Evolutionary conservation across 441 rosid genomes (phyloP), one percentile per base, ranked within the genome.

Genomic region (Brassica balearica): DNA sequence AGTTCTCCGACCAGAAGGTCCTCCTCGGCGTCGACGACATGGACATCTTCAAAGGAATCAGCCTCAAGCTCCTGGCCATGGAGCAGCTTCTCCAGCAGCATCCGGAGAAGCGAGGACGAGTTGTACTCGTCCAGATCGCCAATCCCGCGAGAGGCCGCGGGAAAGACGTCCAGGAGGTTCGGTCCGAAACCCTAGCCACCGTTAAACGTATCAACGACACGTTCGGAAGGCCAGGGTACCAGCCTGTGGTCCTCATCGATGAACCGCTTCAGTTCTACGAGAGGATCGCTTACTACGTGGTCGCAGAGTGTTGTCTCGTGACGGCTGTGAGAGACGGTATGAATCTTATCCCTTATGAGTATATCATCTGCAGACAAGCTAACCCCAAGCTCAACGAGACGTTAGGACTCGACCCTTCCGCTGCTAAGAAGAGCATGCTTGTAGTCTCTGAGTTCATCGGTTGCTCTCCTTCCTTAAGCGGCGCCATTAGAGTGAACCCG

Each of bases 141-240:
- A 94, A 94, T 78, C 98, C 98, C 0, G 98, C 96, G 11, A 87
- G 98, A 84, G 94, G 96, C 14, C 86, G 96, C 46, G 98, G 98
- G 43, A 90, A 80, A 82, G 96, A 90, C 12, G 96, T 94, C 38
- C 87, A 86, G 36, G 97, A 92, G 82, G 91, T 90, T 68, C 90
- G 80, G 23, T 76, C 84, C 60, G 98, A 94, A 79, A 92, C 94
- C 29, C 80, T 81, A 53, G 92, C 90, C 5, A 85, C 88, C 0
- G 91, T 90, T 73, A 82, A 84, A 68, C 84, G 93, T 81, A 90
- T 94, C 67, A 94, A 94, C 59, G 81, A 87, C 72, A 77, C 68
- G 29, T 94, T 92, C 80, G 98, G 98, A 71, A 84, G 85, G 19
- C 88, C 89, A 5, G 92, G 94, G 23, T 94, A 94, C 79, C 72